Evolutionary conservation across 2,329 filamentous ascomycete genomes (phyloP), one percentile per base, ranked within the genome.

Genomic region (Cladosporium sp.): DNA sequence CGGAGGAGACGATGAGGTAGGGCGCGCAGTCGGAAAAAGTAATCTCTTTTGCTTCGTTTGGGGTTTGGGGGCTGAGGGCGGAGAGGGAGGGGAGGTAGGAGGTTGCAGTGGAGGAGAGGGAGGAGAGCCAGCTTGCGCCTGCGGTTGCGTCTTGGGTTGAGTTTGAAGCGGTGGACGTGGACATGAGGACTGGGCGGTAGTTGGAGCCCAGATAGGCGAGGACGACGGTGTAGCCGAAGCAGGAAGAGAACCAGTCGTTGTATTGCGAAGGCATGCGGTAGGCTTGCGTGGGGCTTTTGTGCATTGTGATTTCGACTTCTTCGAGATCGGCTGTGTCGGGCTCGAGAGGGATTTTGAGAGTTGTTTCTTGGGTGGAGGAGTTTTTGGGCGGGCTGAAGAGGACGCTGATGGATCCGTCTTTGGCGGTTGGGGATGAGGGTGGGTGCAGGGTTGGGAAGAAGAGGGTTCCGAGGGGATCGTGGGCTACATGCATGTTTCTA

Each of bases 11-110:
- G 28, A 97, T 78, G 15, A 97, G 84, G 75, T 90, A 91, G 0
- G 92, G 90, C 1, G 91, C 91, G 69, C 86, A 86, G 77, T 95
- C 92, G 47, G 88, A 86, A 78, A 94, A 95, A 2, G 86, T 87
- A 52, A 94, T 83, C 30, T 67, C 36, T 55, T 60, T 21, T 36
- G 34, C 34, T 28, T 55, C 15, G 60, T 30, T 38, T 18, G 60
- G 62, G 41, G 44, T 36, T 64, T 66, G 52, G 49, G 65, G 62
- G 54, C 64, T 68, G 55, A 61, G 64, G 57, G 61, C 65, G 65
- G 55, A 59, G 38, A 64, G 26, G 63, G 63, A 62, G 7, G 66
- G 51, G 68, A 70, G 66, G 69, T 61, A 52, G 68, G 70, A 67
- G 69, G 67, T 69, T 12, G 69, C 68, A 8, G 62, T 74, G 59